Conservation (phyloP, 176 grass and related monocot genomes). For the Zoysia japonica region DNA sequence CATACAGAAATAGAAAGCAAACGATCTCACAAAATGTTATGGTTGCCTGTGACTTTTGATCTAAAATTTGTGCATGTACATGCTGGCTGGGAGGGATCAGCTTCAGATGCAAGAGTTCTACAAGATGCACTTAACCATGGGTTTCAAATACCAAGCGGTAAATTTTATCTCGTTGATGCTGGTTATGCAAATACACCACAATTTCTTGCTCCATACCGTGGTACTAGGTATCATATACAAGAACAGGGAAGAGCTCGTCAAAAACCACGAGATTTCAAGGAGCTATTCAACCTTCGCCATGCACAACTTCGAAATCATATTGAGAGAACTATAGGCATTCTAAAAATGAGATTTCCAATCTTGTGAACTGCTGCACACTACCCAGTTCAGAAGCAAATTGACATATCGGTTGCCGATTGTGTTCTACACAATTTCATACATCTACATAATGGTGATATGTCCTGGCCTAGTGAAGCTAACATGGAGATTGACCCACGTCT, state of each 20-base stretch:
- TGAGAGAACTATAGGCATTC: too few relatives aligned
- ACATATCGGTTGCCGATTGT: background rate
- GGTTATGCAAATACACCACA: constrained; percentile 23
- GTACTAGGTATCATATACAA: too few relatives aligned
- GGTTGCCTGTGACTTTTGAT: too few relatives aligned
- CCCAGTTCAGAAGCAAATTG: background rate
- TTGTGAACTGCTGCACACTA: background rate
- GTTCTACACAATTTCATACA: too few relatives aligned
- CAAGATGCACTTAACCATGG: background rate
- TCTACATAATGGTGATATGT: too few relatives aligned
- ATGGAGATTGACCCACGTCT: background rate
- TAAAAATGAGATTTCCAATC: background rate
- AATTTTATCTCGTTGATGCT: background rate
- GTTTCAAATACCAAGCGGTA: background rate
- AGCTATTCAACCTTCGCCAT: background rate
- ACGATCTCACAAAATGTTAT: too few relatives aligned
- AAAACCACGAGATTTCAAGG: too few relatives aligned
- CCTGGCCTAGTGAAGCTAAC: background rate
- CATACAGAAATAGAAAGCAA: too few relatives aligned
- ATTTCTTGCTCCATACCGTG: background rate
- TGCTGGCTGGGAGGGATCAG: too few relatives aligned
- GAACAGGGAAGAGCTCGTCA: too few relatives aligned
- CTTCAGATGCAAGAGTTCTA: too few relatives aligned
- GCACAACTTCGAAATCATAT: background rate
- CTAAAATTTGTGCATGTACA: too few relatives aligned